Percentiles rank a stretch among this genome's conserved stretches.
phyloP scores from a whole-genome alignment of 2,329 filamentous ascomycete genomes.

The Chalaropsis ovoidea region DNA sequence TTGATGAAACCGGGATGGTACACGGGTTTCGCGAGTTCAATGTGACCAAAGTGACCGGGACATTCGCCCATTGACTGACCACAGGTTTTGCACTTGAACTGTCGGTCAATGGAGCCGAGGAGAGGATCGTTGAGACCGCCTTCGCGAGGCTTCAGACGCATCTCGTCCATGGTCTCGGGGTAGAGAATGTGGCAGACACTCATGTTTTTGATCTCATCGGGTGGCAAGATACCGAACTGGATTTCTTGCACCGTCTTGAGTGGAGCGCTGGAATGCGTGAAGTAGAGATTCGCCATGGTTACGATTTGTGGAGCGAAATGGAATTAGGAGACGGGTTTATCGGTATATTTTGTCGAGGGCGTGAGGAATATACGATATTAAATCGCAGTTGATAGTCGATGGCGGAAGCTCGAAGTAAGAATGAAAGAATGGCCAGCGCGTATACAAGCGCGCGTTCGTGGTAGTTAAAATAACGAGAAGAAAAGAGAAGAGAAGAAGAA shows the following conservation, averaged over 20 bases:
- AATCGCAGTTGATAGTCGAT: slow-evolving; percentile 1
- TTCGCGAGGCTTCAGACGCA: slow-evolving; percentile 78
- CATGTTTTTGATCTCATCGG: slow-evolving; percentile 98
- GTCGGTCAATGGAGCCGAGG: slow-evolving; percentile 89
- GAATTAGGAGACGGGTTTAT: slow-evolving; percentile 13
- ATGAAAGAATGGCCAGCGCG: slow-evolving; percentile 14
- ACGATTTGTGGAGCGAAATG: slow-evolving; percentile 31
- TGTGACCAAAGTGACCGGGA: slow-evolving; percentile 96
- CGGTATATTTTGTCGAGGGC: slow-evolving; percentile 1
- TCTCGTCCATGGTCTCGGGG: slow-evolving; percentile 99
- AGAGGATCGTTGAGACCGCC: slow-evolving; percentile 91
- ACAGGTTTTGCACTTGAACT: slow-evolving; percentile 93
- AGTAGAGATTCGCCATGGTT: slow-evolving; percentile 86
- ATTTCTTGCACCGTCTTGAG: slow-evolving; percentile 98
- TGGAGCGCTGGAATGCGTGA: slow-evolving; percentile 85
- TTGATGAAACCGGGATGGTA: slow-evolving; percentile 94
- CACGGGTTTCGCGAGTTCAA: slow-evolving; percentile 91
- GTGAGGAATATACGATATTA: not conserved
- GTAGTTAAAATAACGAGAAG: not conserved
- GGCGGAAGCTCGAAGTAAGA: not conserved
- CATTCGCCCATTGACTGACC: slow-evolving; percentile 92
- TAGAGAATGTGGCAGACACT: slow-evolving; percentile 93
- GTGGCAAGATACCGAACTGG: slow-evolving; percentile 94
- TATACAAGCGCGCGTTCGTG: slow-evolving; percentile 2
- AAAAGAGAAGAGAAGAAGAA: not conserved